A percentile compares a stretch with the other conserved stretches of the same genome.
Conservation (phyloP, 2,329 filamentous ascomycete genomes). For the Cadophora malorum region DNA sequence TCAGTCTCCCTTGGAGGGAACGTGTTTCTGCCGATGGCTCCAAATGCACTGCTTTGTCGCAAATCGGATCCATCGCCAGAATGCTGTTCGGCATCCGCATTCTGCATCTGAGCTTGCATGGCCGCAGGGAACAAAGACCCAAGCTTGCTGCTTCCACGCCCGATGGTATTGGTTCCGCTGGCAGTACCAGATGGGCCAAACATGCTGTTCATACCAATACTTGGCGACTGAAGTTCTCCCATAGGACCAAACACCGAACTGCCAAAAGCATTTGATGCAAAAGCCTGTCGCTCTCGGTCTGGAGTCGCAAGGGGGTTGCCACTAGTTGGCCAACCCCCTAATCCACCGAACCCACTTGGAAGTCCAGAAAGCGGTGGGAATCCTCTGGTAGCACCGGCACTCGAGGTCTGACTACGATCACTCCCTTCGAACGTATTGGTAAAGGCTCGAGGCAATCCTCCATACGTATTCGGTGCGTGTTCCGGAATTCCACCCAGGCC, state of each 20-base stretch:
- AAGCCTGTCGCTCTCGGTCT: slow-evolving; percentile 65
- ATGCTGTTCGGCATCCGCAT: slow-evolving; percentile 65
- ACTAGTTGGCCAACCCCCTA: slow-evolving; percentile 55
- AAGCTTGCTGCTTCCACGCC: slow-evolving; percentile 83
- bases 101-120: slow-evolving; percentile 91
- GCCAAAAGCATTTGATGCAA: slow-evolving; percentile 67
- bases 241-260: slow-evolving; percentile 81
- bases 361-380: slow-evolving; percentile 70
- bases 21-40: slow-evolving; percentile 69
- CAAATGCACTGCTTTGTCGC: slow-evolving; percentile 66
- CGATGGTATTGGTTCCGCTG: slow-evolving; percentile 67
- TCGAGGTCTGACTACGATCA: slow-evolving; percentile 93
- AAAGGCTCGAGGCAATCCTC: slow-evolving; percentile 60
- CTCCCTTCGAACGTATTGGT: slow-evolving; percentile 63
- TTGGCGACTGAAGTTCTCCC: slow-evolving; percentile 79
- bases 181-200: slow-evolving; percentile 66
- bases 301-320: slow-evolving; percentile 69
- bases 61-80: slow-evolving; percentile 65
- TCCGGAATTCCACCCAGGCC: slow-evolving; percentile 60
- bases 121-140: slow-evolving; percentile 85
- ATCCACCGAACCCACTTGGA: slow-evolving; percentile 52
- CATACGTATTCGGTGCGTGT: slow-evolving; percentile 59
- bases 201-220: slow-evolving; percentile 70
- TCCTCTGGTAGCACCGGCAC: slow-evolving; percentile 75
- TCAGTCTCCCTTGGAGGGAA: slow-evolving; percentile 65